Percentiles rank a stretch among this genome's conserved stretches.
phyloP scores from a whole-genome alignment of 1,139 yeast species.

The Yamadazyma spencermartinsiae region DNA sequence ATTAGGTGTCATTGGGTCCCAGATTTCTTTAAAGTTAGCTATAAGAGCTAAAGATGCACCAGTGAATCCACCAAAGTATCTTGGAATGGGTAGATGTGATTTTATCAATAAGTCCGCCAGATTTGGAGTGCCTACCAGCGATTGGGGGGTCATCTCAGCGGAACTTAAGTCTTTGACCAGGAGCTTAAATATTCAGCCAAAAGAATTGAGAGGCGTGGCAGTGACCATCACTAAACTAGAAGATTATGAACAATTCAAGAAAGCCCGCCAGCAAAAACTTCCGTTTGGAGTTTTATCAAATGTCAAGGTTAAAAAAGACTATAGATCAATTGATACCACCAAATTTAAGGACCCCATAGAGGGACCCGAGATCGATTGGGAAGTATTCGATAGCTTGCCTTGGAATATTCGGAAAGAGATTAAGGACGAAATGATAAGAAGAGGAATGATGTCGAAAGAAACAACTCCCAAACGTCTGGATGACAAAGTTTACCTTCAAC shows the following conservation, averaged over 20 bases:
- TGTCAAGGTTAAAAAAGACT: constrained; percentile 1
- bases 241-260: constrained; percentile 31
- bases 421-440: constrained; percentile 40
- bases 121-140: constrained; percentile 66
- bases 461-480: constrained; percentile 17
- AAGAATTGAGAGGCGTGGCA: constrained; percentile 77
- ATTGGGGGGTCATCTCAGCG: constrained; percentile 58
- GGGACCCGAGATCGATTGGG: constrained; percentile 44
- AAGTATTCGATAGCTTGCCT: constrained; percentile 56
- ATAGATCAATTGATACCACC: constrained; percentile 9
- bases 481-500: constrained; percentile 39
- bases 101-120: constrained; percentile 57
- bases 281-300: constrained; percentile 26
- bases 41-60: constrained; percentile 68
- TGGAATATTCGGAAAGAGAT: constrained; percentile 51
- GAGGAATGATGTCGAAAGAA: constrained; percentile 26
- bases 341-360: constrained; percentile 16
- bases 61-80: constrained; percentile 66
- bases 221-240: constrained; percentile 61
- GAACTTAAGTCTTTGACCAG: constrained; percentile 61
- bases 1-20: constrained; percentile 53
- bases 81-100: constrained; percentile 86
- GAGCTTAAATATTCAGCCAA: constrained; percentile 57
- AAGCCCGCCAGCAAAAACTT: constrained; percentile 42
- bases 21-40: constrained; percentile 64